Conservation (phyloP, 2,329 filamentous ascomycete species). For the Colletotrichum liaoningense region DNA sequence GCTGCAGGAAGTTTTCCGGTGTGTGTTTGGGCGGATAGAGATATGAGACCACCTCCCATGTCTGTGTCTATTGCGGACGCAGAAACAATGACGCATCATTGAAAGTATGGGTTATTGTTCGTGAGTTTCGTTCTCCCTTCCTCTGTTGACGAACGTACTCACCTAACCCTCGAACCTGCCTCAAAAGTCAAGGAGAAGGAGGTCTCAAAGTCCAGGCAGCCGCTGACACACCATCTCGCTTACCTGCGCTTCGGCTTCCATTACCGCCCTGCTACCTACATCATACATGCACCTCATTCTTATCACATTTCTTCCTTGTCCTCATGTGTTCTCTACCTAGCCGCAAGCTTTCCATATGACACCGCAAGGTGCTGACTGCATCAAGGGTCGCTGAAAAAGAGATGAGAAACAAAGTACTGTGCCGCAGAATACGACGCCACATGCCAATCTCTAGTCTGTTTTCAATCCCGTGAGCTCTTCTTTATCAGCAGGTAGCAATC, state of each 20-base stretch:
- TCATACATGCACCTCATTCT: not conserved
- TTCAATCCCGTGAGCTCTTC: too few species aligned
- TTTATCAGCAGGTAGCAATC: not conserved
- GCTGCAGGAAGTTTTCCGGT: not conserved
- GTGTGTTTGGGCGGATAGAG: not conserved
- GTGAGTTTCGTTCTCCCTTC: not conserved
- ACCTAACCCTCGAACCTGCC: conserved; percentile 25
- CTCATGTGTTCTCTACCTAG: not conserved
- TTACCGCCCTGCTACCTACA: not conserved
- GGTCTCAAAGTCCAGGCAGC: conserved; percentile 18
- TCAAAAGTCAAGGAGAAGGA: not conserved
- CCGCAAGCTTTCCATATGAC: not conserved
- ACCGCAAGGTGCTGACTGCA: not conserved
- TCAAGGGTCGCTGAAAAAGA: not conserved
- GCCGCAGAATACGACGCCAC: not conserved
- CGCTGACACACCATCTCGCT: conserved; percentile 29
- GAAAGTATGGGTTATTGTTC: not conserved
- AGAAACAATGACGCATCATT: not conserved
- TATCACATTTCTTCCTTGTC: not conserved
- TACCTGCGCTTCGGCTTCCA: not conserved
- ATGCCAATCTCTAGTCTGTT: not conserved
- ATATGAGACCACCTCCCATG: too few species aligned
- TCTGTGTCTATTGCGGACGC: not conserved
- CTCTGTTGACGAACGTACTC: not conserved
- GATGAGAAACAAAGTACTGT: not conserved